Percentiles rank a stretch among this genome's conserved stretches.
These are phyloP conservation scores for Coniosporium tulheliwenetii DNA, from an alignment of 2,329 filamentous ascomycete species.

Conservation along the genomic window DNA sequence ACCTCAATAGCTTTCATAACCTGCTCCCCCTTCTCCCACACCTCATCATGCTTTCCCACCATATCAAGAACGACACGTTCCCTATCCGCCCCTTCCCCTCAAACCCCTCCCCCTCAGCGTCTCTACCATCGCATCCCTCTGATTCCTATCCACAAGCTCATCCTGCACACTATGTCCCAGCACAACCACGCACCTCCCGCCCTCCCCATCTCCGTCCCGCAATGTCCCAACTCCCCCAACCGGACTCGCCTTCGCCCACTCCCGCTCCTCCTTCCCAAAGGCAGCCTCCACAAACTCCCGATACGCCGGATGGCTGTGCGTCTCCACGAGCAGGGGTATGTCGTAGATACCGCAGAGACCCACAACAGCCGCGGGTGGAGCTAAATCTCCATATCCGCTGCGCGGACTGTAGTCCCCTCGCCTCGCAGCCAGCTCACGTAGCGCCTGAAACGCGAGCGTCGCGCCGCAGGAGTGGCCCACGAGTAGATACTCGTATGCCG, in stretches of 20 bases:
- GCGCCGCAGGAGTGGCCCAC: slow-evolving; percentile 49
- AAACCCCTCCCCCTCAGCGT: slow-evolving; percentile 29
- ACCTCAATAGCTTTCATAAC: slow-evolving; percentile 29
- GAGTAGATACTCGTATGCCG: slow-evolving; percentile 38
- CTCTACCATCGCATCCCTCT: slow-evolving; percentile 41
- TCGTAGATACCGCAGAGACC: slow-evolving; percentile 54
- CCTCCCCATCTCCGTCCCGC: too few relatives aligned
- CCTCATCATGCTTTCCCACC: slow-evolving; percentile 44
- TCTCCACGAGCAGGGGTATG: slow-evolving; percentile 34
- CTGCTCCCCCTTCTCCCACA: slow-evolving; percentile 45
- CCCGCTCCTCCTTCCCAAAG: slow-evolving; percentile 36
- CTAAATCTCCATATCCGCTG: neutral
- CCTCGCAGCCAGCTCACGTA: neutral
- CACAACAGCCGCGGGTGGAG: slow-evolving; percentile 36
- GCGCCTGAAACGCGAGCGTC: slow-evolving; percentile 45
- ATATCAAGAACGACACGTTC: slow-evolving; percentile 29
- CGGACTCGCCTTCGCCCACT: slow-evolving; percentile 43
- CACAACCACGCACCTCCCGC: slow-evolving; percentile 13
- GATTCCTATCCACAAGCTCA: slow-evolving; percentile 35
- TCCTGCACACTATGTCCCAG: slow-evolving; percentile 31
- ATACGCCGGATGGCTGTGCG: slow-evolving; percentile 37
- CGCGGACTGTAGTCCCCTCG: slow-evolving; percentile 6
- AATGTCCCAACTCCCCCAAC: slow-evolving; percentile 21
- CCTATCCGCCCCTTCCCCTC: slow-evolving; percentile 9
- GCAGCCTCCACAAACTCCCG: slow-evolving; percentile 40